Evolutionary conservation across 345 rosid species (phyloP).

Genomic region (Bruguiera gymnorhiza): DNA sequence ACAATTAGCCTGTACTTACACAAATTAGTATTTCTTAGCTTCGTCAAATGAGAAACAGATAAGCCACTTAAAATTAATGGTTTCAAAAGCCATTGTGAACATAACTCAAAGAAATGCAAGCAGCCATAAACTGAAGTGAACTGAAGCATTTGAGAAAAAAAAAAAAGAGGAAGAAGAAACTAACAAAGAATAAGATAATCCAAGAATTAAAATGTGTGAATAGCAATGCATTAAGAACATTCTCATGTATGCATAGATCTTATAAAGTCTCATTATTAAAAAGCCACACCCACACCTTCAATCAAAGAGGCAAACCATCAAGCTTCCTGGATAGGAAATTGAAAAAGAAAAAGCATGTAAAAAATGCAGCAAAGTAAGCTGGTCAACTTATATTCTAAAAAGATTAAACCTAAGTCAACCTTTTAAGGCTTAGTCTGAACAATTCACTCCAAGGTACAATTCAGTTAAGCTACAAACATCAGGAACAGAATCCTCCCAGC

Average conservation of each 20-base stretch:
- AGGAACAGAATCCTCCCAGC: too few relatives aligned
- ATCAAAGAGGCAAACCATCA: background rate
- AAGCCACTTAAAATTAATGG: background rate
- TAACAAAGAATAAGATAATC: background rate
- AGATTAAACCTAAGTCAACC: background rate
- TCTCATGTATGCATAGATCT: background rate
- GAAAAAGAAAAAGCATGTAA: background rate
- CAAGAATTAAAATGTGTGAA: background rate
- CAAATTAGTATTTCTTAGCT: background rate
- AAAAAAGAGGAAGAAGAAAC: too few relatives aligned
- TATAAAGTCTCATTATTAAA: background rate
- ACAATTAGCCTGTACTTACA: slow-evolving; percentile 70
- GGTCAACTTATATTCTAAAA: background rate
- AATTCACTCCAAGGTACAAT: too few relatives aligned
- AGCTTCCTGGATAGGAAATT: background rate
- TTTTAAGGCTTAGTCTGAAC: too few relatives aligned
- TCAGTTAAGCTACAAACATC: too few relatives aligned
- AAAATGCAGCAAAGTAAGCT: too few relatives aligned
- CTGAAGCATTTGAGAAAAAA: background rate
- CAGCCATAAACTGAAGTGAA: background rate
- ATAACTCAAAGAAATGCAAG: background rate
- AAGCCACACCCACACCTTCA: background rate
- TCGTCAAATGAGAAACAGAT: too few relatives aligned
- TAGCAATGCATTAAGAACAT: background rate
- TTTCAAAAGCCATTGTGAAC: background rate